A percentile compares a stretch with the other conserved stretches of the same genome.
phyloP scores from a whole-genome alignment of 371 early-diverging fungal species.

The Actinomortierella wolfii region DNA sequence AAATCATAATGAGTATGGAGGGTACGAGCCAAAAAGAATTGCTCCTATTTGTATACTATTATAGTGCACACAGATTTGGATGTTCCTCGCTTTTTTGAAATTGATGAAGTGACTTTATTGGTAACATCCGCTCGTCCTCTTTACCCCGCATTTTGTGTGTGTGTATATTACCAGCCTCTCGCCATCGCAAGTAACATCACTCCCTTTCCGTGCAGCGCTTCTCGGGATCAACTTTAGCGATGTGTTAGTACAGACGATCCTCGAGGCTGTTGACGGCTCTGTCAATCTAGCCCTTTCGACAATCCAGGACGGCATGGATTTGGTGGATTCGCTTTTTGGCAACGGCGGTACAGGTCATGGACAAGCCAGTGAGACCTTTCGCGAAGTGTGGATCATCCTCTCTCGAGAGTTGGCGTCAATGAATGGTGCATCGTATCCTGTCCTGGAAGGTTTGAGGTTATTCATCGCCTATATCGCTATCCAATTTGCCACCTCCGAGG shows the following conservation, averaged over 20 bases:
- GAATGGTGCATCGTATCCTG: constrained; percentile 13
- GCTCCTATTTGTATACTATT: too few relatives aligned
- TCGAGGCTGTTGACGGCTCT: constrained; percentile 41
- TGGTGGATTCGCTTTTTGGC: constrained; percentile 43
- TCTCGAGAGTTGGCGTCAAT: constrained; percentile 23
- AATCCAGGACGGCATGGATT: constrained; percentile 35
- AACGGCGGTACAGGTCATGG: constrained; percentile 16
- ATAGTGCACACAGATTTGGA: too few relatives aligned
- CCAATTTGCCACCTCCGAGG: constrained; percentile 38
- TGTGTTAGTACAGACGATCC: constrained; percentile 36
- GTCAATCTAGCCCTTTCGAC: constrained; percentile 36
- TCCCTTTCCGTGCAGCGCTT: constrained; percentile 6
- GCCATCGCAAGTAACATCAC: too few relatives aligned
- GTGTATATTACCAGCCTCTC: too few relatives aligned
- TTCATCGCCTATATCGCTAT: constrained; percentile 42
- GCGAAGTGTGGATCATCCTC: constrained; percentile 39
- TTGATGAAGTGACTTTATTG: too few relatives aligned
- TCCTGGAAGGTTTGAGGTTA: constrained; percentile 28
- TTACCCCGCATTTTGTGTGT: neutral
- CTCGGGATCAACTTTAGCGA: constrained; percentile 46
- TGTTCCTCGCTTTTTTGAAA: too few relatives aligned
- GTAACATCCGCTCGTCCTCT: neutral
- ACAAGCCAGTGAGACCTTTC: constrained; percentile 26
- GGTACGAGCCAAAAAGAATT: neutral
- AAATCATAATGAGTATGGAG: constrained; percentile 3